A percentile compares a stretch with the other conserved stretches of the same genome.
These are phyloP conservation scores for Letharia lupina DNA, from an alignment of 495 filamentous ascomycete genomes.

Conservation along the genomic window DNA sequence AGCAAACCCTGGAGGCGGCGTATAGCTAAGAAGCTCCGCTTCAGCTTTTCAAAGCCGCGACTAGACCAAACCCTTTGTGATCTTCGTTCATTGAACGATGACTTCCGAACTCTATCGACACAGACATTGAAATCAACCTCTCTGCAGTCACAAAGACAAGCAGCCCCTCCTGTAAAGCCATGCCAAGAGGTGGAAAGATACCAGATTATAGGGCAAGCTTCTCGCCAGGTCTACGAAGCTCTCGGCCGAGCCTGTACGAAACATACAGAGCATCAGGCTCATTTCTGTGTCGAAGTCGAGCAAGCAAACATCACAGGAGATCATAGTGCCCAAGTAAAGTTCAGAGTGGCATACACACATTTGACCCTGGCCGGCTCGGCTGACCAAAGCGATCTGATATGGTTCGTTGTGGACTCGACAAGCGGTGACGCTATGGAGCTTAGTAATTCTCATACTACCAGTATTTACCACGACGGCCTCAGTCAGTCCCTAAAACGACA, in stretches of 20 bases:
- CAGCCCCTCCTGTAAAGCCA: background rate
- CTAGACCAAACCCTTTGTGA: conserved; percentile 12
- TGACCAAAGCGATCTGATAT: conserved; percentile 13
- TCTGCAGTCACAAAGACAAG: background rate
- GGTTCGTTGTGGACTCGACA: conserved; percentile 25
- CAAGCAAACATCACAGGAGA: conserved; percentile 8
- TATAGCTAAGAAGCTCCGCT: conserved; percentile 19
- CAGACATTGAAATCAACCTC: conserved; percentile 8
- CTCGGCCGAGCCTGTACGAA: conserved; percentile 29
- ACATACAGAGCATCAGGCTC: conserved; percentile 30
- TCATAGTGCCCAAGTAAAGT: conserved; percentile 20
- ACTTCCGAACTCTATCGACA: conserved; percentile 17
- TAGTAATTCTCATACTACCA: background rate
- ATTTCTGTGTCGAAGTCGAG: conserved; percentile 31
- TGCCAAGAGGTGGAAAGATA: conserved; percentile 19
- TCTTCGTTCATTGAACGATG: conserved; percentile 19
- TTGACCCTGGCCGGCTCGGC: conserved; percentile 6
- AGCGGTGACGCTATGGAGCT: conserved; percentile 8
- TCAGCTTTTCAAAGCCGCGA: conserved; percentile 22
- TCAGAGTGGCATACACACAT: conserved; percentile 26
- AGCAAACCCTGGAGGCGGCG: conserved; percentile 15
- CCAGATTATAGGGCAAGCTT: conserved; percentile 26
- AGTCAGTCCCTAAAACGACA: conserved; percentile 20
- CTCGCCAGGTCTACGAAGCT: conserved; percentile 31
- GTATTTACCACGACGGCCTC: background rate